Percentiles rank a stretch among this genome's conserved stretches.
Evolutionary conservation across 1,284 basidiomycete genomes (phyloP).

Genomic region (Malassezia nana): DNA sequence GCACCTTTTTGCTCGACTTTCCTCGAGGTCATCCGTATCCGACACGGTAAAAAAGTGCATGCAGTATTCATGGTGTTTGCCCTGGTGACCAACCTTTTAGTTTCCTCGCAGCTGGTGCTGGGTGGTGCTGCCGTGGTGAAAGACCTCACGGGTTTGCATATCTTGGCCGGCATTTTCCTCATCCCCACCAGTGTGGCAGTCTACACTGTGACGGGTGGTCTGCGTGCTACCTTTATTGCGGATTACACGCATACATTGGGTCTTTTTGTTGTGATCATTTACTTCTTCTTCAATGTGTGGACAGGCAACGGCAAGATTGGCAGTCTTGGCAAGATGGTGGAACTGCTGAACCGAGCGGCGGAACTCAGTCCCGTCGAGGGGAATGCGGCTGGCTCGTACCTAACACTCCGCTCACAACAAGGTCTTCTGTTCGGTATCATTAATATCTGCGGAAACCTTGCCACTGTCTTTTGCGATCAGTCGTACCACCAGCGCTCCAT

Average conservation of each 20-base stretch:
- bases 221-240: constrained; percentile 40
- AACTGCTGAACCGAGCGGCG: constrained; percentile 54
- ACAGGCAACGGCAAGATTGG: constrained; percentile 51
- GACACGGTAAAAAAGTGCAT: constrained; percentile 69
- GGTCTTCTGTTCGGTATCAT: constrained; percentile 81
- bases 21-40: constrained; percentile 59
- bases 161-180: constrained; percentile 33
- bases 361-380: constrained; percentile 19
- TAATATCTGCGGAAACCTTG: constrained; percentile 54
- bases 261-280: constrained; percentile 42
- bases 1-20: constrained; percentile 57
- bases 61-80: constrained; percentile 68
- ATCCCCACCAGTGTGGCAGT: constrained; percentile 37
- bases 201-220: constrained; percentile 42
- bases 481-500: constrained; percentile 66
- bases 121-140: constrained; percentile 40
- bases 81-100: constrained; percentile 58
- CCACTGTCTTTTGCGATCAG: constrained; percentile 60
- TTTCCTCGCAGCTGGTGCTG: constrained; percentile 39
- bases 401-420: constrained; percentile 68
- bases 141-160: constrained; percentile 54
- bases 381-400: constrained; percentile 49
- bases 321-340: constrained; percentile 25
- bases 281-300: constrained; percentile 63
- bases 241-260: constrained; percentile 45